These are phyloP conservation scores for Kwoniella shivajii DNA, from an alignment of 1,284 basidiomycete genomes.

Conservation along the genomic window DNA sequence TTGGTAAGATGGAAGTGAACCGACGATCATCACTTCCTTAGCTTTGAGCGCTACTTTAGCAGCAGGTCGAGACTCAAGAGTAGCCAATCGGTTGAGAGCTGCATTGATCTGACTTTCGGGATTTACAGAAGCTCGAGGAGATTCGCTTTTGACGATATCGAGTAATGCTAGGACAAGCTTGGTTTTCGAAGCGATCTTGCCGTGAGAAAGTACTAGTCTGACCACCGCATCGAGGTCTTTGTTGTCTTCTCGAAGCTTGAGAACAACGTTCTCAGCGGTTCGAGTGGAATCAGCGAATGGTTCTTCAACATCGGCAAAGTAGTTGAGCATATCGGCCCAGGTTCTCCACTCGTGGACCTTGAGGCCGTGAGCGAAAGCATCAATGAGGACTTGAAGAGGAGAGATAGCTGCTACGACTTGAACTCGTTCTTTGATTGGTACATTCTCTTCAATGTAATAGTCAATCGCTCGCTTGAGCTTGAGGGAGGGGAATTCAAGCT, in stretches of 20 bases:
- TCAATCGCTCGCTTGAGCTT: slow-evolving; percentile 63
- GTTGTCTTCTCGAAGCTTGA: slow-evolving; percentile 86
- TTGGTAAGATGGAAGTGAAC: slow-evolving; percentile 95
- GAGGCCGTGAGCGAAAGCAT: slow-evolving; percentile 78
- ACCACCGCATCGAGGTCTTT: slow-evolving; percentile 92
- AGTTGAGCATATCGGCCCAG: slow-evolving; percentile 52
- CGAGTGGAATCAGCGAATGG: slow-evolving; percentile 77
- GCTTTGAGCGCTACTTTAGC: slow-evolving; percentile 90
- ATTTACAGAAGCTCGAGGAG: slow-evolving; percentile 68
- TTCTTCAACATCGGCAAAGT: slow-evolving; percentile 71
- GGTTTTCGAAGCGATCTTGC: slow-evolving; percentile 90
- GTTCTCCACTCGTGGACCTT: slow-evolving; percentile 78
- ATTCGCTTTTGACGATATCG: slow-evolving; percentile 80
- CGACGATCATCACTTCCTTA: slow-evolving; percentile 93
- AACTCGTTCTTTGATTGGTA: slow-evolving; percentile 74
- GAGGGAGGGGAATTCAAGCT: slow-evolving; percentile 80
- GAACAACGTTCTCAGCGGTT: slow-evolving; percentile 84
- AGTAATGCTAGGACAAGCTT: slow-evolving; percentile 83
- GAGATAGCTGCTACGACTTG: slow-evolving; percentile 74
- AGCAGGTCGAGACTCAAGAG: slow-evolving; percentile 82
- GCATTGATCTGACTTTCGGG: slow-evolving; percentile 48
- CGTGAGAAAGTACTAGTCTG: slow-evolving; percentile 87
- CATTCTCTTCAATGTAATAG: slow-evolving; percentile 77
- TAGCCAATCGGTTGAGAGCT: slow-evolving; percentile 56
- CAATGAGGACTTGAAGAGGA: slow-evolving; percentile 74